Evolutionary conservation across 2,329 filamentous ascomycete genomes (phyloP).

Genomic region (Trichocomaceae sp.): DNA sequence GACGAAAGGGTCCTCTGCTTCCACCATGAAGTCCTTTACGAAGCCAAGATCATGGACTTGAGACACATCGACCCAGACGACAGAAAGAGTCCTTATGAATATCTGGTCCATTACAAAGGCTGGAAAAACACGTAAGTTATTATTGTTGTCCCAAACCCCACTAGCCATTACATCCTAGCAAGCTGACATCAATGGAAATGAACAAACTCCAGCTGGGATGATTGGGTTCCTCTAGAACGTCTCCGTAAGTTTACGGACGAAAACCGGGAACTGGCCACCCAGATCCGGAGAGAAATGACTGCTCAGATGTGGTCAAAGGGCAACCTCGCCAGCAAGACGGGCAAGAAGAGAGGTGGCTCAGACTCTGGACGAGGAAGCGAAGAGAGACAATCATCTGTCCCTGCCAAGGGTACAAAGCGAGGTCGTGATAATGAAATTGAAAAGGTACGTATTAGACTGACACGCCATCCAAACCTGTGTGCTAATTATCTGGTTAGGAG

Average conservation of each 20-base stretch:
- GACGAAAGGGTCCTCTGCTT: constrained; percentile 96
- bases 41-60: constrained; percentile 88
- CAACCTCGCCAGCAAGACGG: constrained; percentile 4
- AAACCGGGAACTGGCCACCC: constrained; percentile 75
- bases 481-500: constrained; percentile 54
- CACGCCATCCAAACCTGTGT: neutral
- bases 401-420: constrained; percentile 40
- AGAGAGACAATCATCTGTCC: constrained; percentile 39
- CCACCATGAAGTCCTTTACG: constrained; percentile 93
- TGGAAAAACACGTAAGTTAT: constrained; percentile 87
- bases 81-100: constrained; percentile 71
- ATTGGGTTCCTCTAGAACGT: constrained; percentile 92
- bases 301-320: constrained; percentile 27
- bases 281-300: constrained; percentile 39
- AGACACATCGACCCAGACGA: constrained; percentile 56
- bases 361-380: constrained; percentile 41
- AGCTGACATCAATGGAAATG: constrained; percentile 9
- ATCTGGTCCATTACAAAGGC: constrained; percentile 96
- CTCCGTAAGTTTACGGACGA: constrained; percentile 92
- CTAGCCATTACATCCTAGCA: neutral
- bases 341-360: constrained; percentile 37
- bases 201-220: constrained; percentile 68
- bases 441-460: constrained; percentile 30
- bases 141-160: neutral
- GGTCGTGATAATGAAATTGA: constrained; percentile 43